Base-by-base conservation (phyloP, 495 filamentous ascomycete genomes). In the Aspergillus funiculosus region DNA sequence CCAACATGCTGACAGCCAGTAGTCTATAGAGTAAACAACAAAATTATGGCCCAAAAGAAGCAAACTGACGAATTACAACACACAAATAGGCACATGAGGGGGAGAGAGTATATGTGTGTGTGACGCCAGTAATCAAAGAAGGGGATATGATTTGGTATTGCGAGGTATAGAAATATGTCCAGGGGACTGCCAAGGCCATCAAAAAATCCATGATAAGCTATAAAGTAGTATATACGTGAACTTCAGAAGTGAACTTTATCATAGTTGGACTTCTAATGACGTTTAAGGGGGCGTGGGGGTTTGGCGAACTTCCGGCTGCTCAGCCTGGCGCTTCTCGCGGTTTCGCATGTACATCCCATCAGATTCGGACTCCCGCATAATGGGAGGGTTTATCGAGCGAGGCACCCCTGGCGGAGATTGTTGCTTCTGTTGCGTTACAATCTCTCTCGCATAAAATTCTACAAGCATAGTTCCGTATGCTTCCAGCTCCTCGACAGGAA, bases 401-500 rank as follows among this genome's bases (percentile, higher is more conserved):
- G 67, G 59, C 2, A 58, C 22, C 17, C 51, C 53, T 10, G 47
- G 31, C 24, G 61, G 60, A 8, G 58, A 37, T n/a, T 61, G 57
- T n/a, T 62, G 58, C 29, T 74, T 68, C 46, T 79, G 77, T 54
- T 86, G 86, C 6, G 84, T 73, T 5, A 95, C 75, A 14, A 95
- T 84, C 63, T 97, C 94, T 18, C 94, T 76, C 0, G 89, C 90
- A 54, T 97, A 99, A 61, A 97, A 99, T 61, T 97, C 90, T 7
- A 99, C 92, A 2, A 99, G 77, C 94, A 96, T 96, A 2, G 92
- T 99, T 6, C 91, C 92, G 50, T 99, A 99, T 2, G 89, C 87
- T 62, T 99, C 94, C 14, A 99, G 75, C 54, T 97, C 94, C 61
- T 96, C 91, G 6, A 97, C 86, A 0, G 94, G 84, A 2, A 97